These are phyloP conservation scores for Dissophora ornata DNA, from an alignment of 192 early-diverging fungal species.

Conservation along the genomic window DNA sequence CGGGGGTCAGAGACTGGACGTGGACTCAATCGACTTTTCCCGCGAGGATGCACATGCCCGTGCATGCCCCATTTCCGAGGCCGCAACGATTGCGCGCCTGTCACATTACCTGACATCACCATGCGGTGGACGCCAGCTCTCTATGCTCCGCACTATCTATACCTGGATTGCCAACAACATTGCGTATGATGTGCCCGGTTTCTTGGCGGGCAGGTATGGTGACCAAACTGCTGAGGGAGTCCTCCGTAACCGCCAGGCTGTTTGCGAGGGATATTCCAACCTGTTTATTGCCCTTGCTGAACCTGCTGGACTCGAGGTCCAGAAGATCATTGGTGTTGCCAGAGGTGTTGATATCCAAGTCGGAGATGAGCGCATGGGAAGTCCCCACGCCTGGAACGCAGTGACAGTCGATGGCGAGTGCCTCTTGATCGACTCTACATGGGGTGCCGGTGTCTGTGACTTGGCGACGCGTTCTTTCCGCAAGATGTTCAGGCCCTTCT, in stretches of 20 bases:
- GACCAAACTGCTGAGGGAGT: slow-evolving; percentile 51
- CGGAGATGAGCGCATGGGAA: slow-evolving; percentile 48
- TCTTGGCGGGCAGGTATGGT: slow-evolving; percentile 40
- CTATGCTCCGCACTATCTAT: slow-evolving; percentile 63
- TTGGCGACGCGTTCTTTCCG: slow-evolving; percentile 47
- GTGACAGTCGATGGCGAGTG: slow-evolving; percentile 61
- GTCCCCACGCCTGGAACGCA: slow-evolving; percentile 68
- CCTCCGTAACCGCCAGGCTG: slow-evolving; percentile 53
- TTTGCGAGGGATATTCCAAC: slow-evolving; percentile 69
- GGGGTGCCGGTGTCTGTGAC: slow-evolving; percentile 63
- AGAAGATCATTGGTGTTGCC: slow-evolving; percentile 62
- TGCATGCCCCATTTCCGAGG: slow-evolving; percentile 32
- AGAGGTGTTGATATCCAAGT: slow-evolving; percentile 59
- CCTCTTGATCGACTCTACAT: slow-evolving; percentile 68
- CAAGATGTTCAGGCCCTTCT: slow-evolving; percentile 62
- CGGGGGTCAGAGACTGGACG: slow-evolving; percentile 14
- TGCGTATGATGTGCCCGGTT: slow-evolving; percentile 60
- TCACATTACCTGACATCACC: slow-evolving; percentile 60
- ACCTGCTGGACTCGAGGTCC: slow-evolving; percentile 55
- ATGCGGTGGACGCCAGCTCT: slow-evolving; percentile 49
- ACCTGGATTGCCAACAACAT: slow-evolving; percentile 67
- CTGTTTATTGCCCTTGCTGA: slow-evolving; percentile 64
- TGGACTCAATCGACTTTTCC: slow-evolving; percentile 37
- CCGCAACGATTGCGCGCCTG: slow-evolving; percentile 21
- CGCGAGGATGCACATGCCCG: slow-evolving; percentile 56